These are phyloP conservation scores for Podospora fimiseda DNA, from an alignment of 495 filamentous ascomycete genomes.

Conservation along the genomic window DNA sequence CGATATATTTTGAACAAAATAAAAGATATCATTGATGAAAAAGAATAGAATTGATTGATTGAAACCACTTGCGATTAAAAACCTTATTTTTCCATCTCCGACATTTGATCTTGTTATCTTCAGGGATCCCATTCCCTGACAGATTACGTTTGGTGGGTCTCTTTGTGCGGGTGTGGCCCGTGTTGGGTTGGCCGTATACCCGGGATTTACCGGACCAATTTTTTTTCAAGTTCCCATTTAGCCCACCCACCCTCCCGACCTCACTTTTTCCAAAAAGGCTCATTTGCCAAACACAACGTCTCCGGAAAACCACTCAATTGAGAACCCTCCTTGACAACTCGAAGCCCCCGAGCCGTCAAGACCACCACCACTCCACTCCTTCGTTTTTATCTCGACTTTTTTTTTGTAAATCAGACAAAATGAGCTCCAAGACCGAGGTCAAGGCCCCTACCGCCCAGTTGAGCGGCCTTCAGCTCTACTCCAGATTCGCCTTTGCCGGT, in stretches of 20 bases:
- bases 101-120: background rate
- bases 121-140: no score
- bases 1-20: no score
- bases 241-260: slow-evolving; percentile 7
- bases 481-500: slow-evolving; percentile 85
- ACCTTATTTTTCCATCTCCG: background rate
- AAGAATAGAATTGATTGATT: no score
- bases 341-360: slow-evolving; percentile 16
- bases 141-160: no score
- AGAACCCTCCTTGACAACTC: slow-evolving; percentile 20
- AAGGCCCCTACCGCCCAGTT: slow-evolving; percentile 27
- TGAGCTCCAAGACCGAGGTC: slow-evolving; percentile 35
- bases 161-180: slow-evolving; percentile 7
- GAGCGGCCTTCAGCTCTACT: slow-evolving; percentile 56
- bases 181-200: slow-evolving; percentile 14
- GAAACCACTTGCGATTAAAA: background rate
- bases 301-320: slow-evolving; percentile 18
- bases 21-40: no score
- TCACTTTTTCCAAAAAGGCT: slow-evolving; percentile 28
- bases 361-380: slow-evolving; percentile 30
- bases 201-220: slow-evolving; percentile 27
- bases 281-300: slow-evolving; percentile 18
- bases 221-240: slow-evolving; percentile 15
- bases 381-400: slow-evolving; percentile 13
- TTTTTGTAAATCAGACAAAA: slow-evolving; percentile 12